These are phyloP conservation scores for Petrea volubilis DNA, from an alignment of 257 asterid species.

Conservation along the genomic window DNA sequence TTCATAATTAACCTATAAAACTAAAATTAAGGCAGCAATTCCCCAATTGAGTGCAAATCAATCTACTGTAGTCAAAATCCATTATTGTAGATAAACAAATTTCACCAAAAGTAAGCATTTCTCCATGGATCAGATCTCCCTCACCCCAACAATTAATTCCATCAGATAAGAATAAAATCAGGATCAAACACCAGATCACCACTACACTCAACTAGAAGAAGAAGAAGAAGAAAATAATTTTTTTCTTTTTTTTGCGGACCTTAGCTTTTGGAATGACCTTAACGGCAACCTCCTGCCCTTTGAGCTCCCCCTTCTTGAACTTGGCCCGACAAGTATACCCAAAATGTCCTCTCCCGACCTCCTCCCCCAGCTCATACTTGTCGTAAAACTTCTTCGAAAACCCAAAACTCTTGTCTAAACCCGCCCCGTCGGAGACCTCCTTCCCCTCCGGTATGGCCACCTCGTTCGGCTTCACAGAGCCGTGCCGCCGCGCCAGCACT, in stretches of 20 bases:
- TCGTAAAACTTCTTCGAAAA: constrained; percentile 69
- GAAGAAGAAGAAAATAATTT: neutral
- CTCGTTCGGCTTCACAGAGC: constrained; percentile 79
- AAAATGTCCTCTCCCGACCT: constrained; percentile 94
- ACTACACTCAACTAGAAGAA: neutral
- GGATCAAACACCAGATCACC: constrained; percentile 19
- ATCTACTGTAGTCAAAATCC: neutral
- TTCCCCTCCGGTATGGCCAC: constrained; percentile 66
- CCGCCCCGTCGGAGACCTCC: constrained; percentile 50
- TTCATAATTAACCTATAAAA: neutral
- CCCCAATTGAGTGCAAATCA: neutral
- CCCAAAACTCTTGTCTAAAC: constrained; percentile 76
- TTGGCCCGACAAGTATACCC: constrained; percentile 89
- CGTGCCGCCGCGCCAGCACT: constrained; percentile 72
- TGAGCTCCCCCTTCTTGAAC: constrained; percentile 80
- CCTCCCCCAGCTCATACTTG: constrained; percentile 85
- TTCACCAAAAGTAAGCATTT: neutral
- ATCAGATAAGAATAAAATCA: neutral
- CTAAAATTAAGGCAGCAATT: neutral
- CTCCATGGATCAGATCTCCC: constrained; percentile 32
- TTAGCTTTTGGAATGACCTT: constrained; percentile 88
- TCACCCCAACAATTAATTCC: neutral
- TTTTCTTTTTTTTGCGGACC: too few species aligned
- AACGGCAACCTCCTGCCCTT: constrained; percentile 85
- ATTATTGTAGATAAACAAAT: neutral